Evolutionary conservation across 768 basidiomycete species (phyloP), one percentile per base, ranked within the genome.

Genomic region (Lactarius vividus): DNA sequence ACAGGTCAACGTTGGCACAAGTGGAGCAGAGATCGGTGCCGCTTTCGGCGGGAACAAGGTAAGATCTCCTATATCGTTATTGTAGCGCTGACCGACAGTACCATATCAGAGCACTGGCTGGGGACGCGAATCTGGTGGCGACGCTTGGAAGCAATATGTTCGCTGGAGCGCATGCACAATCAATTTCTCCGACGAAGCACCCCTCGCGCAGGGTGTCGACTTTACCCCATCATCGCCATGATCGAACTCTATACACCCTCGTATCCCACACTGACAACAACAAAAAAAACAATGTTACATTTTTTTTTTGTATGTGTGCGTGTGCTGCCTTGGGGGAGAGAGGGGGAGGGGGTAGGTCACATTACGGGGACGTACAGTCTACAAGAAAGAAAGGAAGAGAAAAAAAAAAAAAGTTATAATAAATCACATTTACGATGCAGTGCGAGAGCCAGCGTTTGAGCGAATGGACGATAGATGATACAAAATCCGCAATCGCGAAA

Each of bases 121-220:
- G 94, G 96, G 96, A 23, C 87, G 96, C 57, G 96, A 98, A 79
- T 94, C 92, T 8, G 96, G 96, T 44, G 96, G 96, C 60, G 96
- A 98, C 76, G 91, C 96, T n/a, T 98, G 96, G 96, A 95, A 96
- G 76, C 92, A 96, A 76, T 95, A 95, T 71, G 91, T 95, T 46
- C 86, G 93, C 59, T 96, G 92, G 92, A 88, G 89, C 76, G 86
- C 90, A 55, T 95, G 92, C 75, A 97, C 96, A 13, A 79, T 98
- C 75, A 98, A 98, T 78, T 98, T 91, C 78, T 92, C 91, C 46
- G 86, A 94, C 75, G 85, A 88, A 70, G 88, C 93, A 53, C 94
- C 92, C 10, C 80, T 98, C 40, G 96, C 96, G 0, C 96, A 98
- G 76, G 96, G 96, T 9, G 94, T 98, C 67, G 86, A 84, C 70